Base-by-base conservation (phyloP, 208 protist species). In the Porcisia deanei region DNA sequence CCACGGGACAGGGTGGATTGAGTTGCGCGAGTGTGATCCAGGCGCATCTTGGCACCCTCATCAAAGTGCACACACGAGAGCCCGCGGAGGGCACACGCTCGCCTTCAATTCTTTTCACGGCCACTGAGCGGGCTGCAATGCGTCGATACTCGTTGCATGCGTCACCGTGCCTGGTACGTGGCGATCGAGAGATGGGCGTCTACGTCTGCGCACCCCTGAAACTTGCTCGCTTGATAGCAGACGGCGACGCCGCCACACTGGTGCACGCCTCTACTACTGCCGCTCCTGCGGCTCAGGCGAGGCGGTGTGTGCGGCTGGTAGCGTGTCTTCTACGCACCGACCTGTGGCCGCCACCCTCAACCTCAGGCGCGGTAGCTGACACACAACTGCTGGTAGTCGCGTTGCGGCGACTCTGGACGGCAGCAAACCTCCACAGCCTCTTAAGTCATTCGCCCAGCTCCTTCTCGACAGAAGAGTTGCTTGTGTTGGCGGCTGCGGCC, bases 381-480 rank as follows among this genome's bases (percentile, higher is more conserved):
- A 30, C 72, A 14, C 72, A 69, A 34, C 10, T 70, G 73, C 52
- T 77, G n/a, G 34, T 73, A 6, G 22, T 57, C 22, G 61, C 71
- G 25, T n/a, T 82, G n/a, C 73, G 57, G 53, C 59, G 39, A 8
- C 45, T 82, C 9, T 82, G 78, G 78, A 25, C n/a, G 34, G 58
- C 47, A n/a, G 20, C 78, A 2, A 57, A 64, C 9, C 30, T 82
- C 18, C 58, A 73, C 25, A 20, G 14, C 16, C 66, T 82, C 49
- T 37, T 82, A 9, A 8, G 18, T 5, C 34, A 57, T 37, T 55
- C 78, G 5, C 73, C 78, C 2, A 52, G 58, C 0, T 55, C 60
- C n/a, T 82, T 82, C 73, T 64, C 78, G 30, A 71, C 73, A 10
- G 78, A 82, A 59, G 78, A 82, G 54, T 57, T 82, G 71, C 67